phyloP scores from a whole-genome alignment of 345 rosid species.

The Eucalyptus cloeziana region DNA sequence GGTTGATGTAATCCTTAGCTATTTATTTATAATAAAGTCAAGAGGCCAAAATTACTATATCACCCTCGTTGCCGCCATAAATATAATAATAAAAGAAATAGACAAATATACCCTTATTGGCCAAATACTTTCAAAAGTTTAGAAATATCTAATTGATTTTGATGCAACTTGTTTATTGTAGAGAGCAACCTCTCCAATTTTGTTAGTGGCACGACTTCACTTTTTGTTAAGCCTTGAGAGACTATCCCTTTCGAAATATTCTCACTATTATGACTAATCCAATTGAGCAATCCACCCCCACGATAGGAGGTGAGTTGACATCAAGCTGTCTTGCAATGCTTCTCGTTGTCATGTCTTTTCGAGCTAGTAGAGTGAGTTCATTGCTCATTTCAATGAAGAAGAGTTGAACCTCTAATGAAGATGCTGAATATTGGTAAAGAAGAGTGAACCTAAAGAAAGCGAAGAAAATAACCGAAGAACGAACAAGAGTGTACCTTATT shows the following conservation, averaged over 20 bases:
- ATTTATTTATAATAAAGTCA: too few relatives aligned
- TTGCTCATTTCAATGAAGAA: not conserved
- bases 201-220: not conserved
- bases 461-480: not conserved
- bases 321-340: not conserved
- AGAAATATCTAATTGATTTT: not conserved
- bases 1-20: too few relatives aligned
- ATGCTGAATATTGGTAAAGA: not conserved
- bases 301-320: not conserved
- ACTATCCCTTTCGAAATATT: not conserved
- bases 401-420: not conserved
- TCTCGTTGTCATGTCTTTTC: not conserved
- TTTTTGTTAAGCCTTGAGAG: not conserved
- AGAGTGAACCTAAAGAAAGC: not conserved
- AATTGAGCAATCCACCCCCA: not conserved
- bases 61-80: too few relatives aligned
- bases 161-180: not conserved
- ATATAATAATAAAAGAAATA: too few relatives aligned
- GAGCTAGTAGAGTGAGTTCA: not conserved
- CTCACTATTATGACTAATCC: not conserved
- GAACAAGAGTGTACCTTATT: not conserved
- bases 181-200: not conserved
- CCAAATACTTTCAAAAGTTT: too few relatives aligned
- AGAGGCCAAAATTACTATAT: too few relatives aligned
- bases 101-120: too few relatives aligned